These are phyloP conservation scores for Glycyrrhiza uralensis DNA, from an alignment of 306 rosid genomes.

Conservation along the genomic window DNA sequence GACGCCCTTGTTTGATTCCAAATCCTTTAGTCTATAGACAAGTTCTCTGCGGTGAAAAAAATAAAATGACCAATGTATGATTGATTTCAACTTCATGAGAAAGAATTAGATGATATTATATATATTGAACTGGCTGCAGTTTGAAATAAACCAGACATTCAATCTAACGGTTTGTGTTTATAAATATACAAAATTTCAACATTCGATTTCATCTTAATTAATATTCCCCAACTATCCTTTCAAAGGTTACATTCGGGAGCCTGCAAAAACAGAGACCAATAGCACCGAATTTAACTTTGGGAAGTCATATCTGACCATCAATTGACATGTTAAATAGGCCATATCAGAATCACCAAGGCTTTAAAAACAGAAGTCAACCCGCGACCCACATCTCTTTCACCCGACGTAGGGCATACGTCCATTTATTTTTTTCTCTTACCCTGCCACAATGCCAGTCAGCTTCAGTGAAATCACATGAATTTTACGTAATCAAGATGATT, in stretches of 20 bases:
- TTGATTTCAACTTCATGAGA: background rate
- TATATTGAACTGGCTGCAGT: background rate
- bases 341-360: slow-evolving; percentile 10
- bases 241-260: background rate
- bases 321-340: background rate
- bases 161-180: slow-evolving; percentile 12
- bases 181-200: slow-evolving; percentile 15
- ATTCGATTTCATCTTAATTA: background rate
- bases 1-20: background rate
- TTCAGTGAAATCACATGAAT: slow-evolving; percentile 9
- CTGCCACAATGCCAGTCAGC: slow-evolving; percentile 41
- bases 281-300: background rate
- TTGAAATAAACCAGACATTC: background rate
- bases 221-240: background rate
- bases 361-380: background rate
- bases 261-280: background rate
- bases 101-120: background rate
- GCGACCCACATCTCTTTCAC: background rate
- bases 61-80: background rate
- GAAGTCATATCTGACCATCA: background rate
- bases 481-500: background rate
- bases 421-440: slow-evolving; percentile 79
- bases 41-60: background rate
- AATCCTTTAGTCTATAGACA: background rate
- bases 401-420: background rate